Conservation (phyloP, 208 protist species). For the Trypanosoma caninum region DNA sequence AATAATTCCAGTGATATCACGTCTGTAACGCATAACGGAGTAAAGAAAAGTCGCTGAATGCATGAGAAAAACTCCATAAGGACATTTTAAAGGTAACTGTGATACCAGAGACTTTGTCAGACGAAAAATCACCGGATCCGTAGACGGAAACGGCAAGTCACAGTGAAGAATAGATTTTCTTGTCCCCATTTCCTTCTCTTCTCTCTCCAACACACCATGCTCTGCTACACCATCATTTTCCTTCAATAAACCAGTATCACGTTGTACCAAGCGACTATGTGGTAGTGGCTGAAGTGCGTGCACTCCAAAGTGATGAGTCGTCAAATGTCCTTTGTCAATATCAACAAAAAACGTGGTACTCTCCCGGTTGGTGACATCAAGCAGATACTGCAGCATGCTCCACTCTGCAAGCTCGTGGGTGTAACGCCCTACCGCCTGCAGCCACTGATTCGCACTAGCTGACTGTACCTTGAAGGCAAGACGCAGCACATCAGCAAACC, state of each 20-base stretch:
- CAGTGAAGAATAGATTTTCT: conserved; percentile 16
- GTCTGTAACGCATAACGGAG: conserved; percentile 50
- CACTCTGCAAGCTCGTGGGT: conserved; percentile 80
- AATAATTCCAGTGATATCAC: conserved; percentile 62
- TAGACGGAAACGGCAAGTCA: conserved; percentile 53
- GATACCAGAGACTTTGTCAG: conserved; percentile 52
- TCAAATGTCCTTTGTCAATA: conserved; percentile 59
- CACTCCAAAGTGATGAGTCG: conserved; percentile 58
- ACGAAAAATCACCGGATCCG: conserved; percentile 66
- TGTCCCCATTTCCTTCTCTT: background rate
- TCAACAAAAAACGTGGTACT: conserved; percentile 70
- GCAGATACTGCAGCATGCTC: conserved; percentile 73
- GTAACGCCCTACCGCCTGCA: conserved; percentile 43
- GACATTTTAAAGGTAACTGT: conserved; percentile 49
- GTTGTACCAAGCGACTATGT: background rate
- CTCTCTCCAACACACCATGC: background rate
- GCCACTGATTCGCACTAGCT: conserved; percentile 54
- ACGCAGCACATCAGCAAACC: conserved; percentile 37
- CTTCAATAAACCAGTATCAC: background rate
- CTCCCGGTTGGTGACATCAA: conserved; percentile 57
- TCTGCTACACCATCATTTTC: background rate
- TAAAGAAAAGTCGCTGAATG: conserved; percentile 47
- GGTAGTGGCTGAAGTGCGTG: conserved; percentile 47
- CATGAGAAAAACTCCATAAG: conserved; percentile 58
- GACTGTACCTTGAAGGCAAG: conserved; percentile 42